A percentile compares a stretch with the other conserved stretches of the same genome.
Evolutionary conservation across 2,329 filamentous ascomycete genomes (phyloP).

Genomic region (Camillea tinctor): DNA sequence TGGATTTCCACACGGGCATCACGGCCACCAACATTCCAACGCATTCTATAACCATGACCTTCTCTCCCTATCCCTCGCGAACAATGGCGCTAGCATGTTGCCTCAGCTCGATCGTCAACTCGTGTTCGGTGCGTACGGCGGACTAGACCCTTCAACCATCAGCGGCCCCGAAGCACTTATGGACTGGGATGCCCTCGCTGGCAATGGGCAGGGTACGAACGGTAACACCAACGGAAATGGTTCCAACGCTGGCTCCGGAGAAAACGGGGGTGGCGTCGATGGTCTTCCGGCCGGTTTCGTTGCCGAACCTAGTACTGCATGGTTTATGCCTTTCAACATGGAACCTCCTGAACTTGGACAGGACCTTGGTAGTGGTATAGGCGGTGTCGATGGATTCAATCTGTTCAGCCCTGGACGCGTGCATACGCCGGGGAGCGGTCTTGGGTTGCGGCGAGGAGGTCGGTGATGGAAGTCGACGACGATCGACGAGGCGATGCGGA

Average conservation of each 20-base stretch:
- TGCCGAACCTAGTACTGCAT: conserved; percentile 62
- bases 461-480: conserved; percentile 22
- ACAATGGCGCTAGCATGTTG: conserved; percentile 51
- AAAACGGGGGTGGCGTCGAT: conserved; percentile 27
- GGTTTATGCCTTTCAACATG: conserved; percentile 93
- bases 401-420: conserved; percentile 46
- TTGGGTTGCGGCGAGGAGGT: conserved; percentile 28
- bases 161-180: conserved; percentile 39
- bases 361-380: conserved; percentile 43
- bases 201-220: conserved; percentile 28
- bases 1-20: conserved; percentile 24
- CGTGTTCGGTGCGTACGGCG: conserved; percentile 70
- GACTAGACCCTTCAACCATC: conserved; percentile 45
- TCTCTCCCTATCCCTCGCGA: conserved; percentile 50
- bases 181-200: conserved; percentile 46
- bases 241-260: conserved; percentile 27
- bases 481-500: background rate
- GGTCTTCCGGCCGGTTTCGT: conserved; percentile 26
- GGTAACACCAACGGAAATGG: conserved; percentile 33
- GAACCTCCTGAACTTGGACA: conserved; percentile 66
- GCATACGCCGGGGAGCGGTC: conserved; percentile 30
- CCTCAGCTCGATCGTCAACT: conserved; percentile 74
- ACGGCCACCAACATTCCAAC: conserved; percentile 32
- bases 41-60: conserved; percentile 52
- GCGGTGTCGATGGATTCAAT: conserved; percentile 48